phyloP scores from a whole-genome alignment of 805 yeast species.

The Clavispora santaluciae region DNA sequence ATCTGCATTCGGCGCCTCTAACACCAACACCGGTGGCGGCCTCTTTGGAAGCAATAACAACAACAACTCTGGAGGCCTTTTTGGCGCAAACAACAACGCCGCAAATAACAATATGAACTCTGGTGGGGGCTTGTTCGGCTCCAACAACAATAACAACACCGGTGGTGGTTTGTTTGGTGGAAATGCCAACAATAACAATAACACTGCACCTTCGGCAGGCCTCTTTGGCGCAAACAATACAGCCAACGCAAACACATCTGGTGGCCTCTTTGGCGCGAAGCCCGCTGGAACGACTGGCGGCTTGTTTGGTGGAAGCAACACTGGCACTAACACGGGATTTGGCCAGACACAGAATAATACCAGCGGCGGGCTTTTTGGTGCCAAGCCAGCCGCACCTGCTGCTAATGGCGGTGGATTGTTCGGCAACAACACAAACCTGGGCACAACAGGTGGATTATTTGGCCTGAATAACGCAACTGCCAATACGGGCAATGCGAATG shows the following conservation, averaged over 20 bases:
- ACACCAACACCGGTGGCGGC: conserved; percentile 20
- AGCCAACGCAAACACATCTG: conserved; percentile 11
- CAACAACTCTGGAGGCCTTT: conserved; percentile 31
- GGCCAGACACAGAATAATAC: conserved; percentile 13
- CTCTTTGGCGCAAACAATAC: conserved; percentile 4
- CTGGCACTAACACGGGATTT: conserved; percentile 19
- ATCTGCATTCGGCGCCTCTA: conserved; percentile 21
- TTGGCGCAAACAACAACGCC: conserved; percentile 28
- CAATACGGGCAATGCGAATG: not conserved
- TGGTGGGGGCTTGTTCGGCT: conserved; percentile 9
- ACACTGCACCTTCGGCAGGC: conserved; percentile 10
- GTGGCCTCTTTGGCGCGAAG: conserved; percentile 40
- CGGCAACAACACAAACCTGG: conserved; percentile 19
- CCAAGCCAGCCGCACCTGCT: conserved; percentile 8
- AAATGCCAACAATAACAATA: conserved; percentile 7
- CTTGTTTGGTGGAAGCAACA: conserved; percentile 26
- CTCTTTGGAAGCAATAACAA: conserved; percentile 20
- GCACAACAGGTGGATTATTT: conserved; percentile 17
- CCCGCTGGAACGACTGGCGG: conserved; percentile 14
- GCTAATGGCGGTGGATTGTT: conserved; percentile 25
- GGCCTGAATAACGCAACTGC: conserved; percentile 13
- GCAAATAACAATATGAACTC: conserved; percentile 13
- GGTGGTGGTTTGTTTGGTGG: conserved; percentile 11
- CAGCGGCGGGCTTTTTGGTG: conserved; percentile 15
- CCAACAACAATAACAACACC: conserved; percentile 7